These are phyloP conservation scores for Saccharomyces hybrid DNA, from an alignment of 1,139 yeast genomes.

Conservation along the genomic window DNA sequence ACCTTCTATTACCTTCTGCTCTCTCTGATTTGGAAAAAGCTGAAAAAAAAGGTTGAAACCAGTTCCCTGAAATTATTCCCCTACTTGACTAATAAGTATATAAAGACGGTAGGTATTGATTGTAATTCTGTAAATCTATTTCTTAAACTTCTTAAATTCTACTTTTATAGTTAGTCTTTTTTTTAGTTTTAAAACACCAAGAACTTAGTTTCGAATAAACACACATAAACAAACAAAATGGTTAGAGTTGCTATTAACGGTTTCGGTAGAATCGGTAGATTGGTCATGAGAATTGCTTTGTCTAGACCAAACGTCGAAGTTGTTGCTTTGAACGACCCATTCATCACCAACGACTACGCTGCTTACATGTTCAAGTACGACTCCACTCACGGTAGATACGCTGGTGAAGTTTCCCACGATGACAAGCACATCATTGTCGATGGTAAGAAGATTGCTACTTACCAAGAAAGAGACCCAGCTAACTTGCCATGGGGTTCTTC, in stretches of 20 bases:
- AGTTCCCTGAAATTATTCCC: background rate
- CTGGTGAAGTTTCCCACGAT: constrained; percentile 60
- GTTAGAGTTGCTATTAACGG: constrained; percentile 76
- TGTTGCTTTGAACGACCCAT: constrained; percentile 79
- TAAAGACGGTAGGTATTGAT: background rate
- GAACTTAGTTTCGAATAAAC: constrained; percentile 10
- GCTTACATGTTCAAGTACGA: constrained; percentile 87
- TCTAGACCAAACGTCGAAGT: constrained; percentile 62
- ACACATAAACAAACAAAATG: constrained; percentile 29
- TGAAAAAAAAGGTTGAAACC: background rate
- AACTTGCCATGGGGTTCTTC: constrained; percentile 75
- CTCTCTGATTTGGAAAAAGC: background rate
- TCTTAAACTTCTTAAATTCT: background rate
- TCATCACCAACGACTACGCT: constrained; percentile 76
- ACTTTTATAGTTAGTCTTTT: constrained; percentile 2
- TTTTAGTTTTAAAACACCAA: constrained; percentile 8
- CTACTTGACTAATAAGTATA: background rate
- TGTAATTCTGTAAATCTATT: background rate
- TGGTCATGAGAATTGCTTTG: constrained; percentile 71
- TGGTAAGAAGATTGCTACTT: constrained; percentile 60
- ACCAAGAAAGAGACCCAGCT: constrained; percentile 78
- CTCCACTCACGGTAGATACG: constrained; percentile 75
- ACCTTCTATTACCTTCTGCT: background rate
- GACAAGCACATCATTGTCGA: constrained; percentile 58
- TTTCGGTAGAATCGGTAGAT: constrained; percentile 85